Base-by-base conservation (phyloP, 2,329 filamentous ascomycete species). In the Sporothrix pallida region DNA sequence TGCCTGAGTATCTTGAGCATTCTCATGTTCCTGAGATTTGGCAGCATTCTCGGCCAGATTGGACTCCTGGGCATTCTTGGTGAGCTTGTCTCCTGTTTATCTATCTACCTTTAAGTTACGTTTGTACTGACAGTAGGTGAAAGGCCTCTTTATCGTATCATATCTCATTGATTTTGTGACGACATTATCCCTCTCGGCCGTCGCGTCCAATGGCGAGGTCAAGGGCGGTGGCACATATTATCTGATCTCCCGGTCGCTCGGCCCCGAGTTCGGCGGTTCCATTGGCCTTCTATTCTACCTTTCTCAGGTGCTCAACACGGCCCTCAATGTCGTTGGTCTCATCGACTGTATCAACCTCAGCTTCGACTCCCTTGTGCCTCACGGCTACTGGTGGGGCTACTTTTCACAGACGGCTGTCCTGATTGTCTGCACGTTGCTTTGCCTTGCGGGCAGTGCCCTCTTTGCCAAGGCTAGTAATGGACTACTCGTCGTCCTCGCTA, bases 21-120 rank as follows among this genome's bases (percentile, higher is more conserved):
- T 81, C 87, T 97, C 75, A 97, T 97, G 93, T 97, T 97, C 83
- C 85, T 97, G 78, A 89, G 94, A 26, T 97, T 97, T 81, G 93
- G 94, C 26, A 90, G 94, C 78, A 93, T 97, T 73, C 85, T 97
- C 26, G 94, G 93, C 9, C 92, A 95, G 79, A 88, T 92, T 75
- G 94, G 94, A 26, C 85, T 97, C 62, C 76, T 95, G 60, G 94
- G 93, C 69, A 96, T 94, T 81, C 84, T 97, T 80, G 92, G 92
- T 93, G 84, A 81, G 85, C 80, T 42, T 9, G 26, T 17, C 3
- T 26, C 37, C 8, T 3, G 12, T 23, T 10, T 15, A 9, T 31
- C 17, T 44, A 10, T 31, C 17, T 44, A 10, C 1, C 17, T 50
- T 0, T 8, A 23, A 3, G 13, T 15, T 10, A 37, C 0, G 8